Evolutionary conservation across 768 basidiomycete species (phyloP).

Genomic region (Pleurotus djamor): DNA sequence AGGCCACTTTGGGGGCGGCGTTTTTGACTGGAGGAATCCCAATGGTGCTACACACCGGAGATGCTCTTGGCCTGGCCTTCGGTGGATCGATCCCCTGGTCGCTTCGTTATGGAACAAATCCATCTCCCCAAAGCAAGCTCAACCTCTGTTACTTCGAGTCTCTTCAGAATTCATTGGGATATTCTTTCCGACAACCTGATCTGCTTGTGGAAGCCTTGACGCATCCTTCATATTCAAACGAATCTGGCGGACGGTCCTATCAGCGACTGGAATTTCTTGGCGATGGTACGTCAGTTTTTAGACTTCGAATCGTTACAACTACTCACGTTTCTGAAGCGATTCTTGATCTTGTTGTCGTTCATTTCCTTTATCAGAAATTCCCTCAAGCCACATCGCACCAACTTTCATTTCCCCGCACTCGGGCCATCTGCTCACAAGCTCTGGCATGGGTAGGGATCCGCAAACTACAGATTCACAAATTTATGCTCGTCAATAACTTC

Average conservation of each 20-base stretch:
- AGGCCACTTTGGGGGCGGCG: conserved; percentile 77
- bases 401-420: conserved; percentile 67
- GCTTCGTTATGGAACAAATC: conserved; percentile 43
- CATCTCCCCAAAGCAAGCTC: conserved; percentile 24
- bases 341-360: conserved; percentile 68
- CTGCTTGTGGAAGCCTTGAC: conserved; percentile 80
- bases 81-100: conserved; percentile 73
- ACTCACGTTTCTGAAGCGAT: conserved; percentile 43
- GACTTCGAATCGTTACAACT: conserved; percentile 1
- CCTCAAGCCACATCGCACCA: conserved; percentile 74
- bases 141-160: conserved; percentile 38
- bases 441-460: conserved; percentile 70
- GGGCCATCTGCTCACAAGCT: conserved; percentile 71
- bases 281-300: conserved; percentile 57
- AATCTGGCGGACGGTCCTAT: conserved; percentile 59
- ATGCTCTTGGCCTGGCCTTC: conserved; percentile 64
- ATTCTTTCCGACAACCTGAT: conserved; percentile 61
- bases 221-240: conserved; percentile 70
- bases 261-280: conserved; percentile 89
- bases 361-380: conserved; percentile 69
- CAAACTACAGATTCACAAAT: conserved; percentile 63
- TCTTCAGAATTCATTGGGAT: conserved; percentile 66
- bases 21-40: conserved; percentile 72
- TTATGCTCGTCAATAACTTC: conserved; percentile 66
- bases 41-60: conserved; percentile 65